Evolutionary conservation across 345 rosid genomes (phyloP), one percentile per base, ranked within the genome.

Genomic region (Hypericum androsaemum): DNA sequence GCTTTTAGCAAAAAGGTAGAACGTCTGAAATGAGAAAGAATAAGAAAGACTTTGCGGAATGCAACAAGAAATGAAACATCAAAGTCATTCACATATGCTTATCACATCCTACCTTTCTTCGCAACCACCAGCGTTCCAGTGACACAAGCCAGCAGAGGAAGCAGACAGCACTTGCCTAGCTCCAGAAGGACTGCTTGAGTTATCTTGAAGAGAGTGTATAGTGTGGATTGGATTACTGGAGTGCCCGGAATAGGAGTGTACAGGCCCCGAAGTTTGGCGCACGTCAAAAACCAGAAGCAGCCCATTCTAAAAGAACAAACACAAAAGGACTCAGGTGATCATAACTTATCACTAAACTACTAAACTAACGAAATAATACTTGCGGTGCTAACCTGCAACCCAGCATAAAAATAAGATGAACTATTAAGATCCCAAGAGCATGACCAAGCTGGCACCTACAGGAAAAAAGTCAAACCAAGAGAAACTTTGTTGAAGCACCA

Each of bases 401-500:
- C 98, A 56, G 98, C 81, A 70, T 82, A 90, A 40, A 86, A 17
- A 65, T 79, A 64, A 64, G 84, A 68, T 56, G 89, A 74, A 53
- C 61, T 71, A 57, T 71, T 66, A 60, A 53, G 65, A 71, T 84
- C 95, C 98, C 98, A 90, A n/a, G 89, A 80, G 49, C 98, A 90
- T 1, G 98, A 84, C 96, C 98, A 90, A 58, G 92, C 82, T 67
- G 87, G 72, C 70, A 70, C 83, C 96, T 88, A 64, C 50, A 46
- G 50, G 17, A 46, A 46, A 6, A 15, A 12, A 12, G 15, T 44
- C 49, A 13, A 46, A 46, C 48, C 3, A 12, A 13, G 17, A 13
- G 22, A 46, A 46, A 5, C 22, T 46, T n/a, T 10, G 15, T 12
- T 16, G 5, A 46, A 32, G 6, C 7, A 10, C 5, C 10, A 46